Evolutionary conservation across 805 yeast species (phyloP).

Genomic region (Yarrowia sp.): DNA sequence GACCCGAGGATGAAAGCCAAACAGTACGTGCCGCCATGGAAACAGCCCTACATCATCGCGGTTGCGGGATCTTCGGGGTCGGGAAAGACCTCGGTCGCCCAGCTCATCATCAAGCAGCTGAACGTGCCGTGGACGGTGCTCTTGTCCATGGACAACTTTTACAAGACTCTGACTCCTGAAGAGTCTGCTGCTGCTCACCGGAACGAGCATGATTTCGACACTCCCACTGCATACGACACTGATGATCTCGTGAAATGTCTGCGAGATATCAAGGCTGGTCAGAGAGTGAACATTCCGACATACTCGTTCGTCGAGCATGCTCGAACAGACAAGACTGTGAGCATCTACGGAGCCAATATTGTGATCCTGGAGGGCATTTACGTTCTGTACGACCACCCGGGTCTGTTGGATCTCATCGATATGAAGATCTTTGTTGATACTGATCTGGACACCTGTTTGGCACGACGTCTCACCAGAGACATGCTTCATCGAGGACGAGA

Average conservation of each 20-base stretch:
- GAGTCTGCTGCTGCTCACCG: constrained; percentile 68
- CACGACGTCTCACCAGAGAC: constrained; percentile 86
- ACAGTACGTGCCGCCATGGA: constrained; percentile 82
- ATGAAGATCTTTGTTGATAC: constrained; percentile 91
- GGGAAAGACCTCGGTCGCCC: constrained; percentile 93
- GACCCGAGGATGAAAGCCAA: constrained; percentile 13
- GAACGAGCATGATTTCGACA: constrained; percentile 83
- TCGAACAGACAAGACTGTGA: constrained; percentile 68
- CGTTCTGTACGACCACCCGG: constrained; percentile 68
- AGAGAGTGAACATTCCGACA: constrained; percentile 67
- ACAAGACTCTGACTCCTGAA: constrained; percentile 71
- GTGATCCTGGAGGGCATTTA: constrained; percentile 91
- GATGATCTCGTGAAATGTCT: constrained; percentile 73
- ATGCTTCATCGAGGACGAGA: constrained; percentile 87
- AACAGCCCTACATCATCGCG: constrained; percentile 84
- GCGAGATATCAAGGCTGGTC: constrained; percentile 71
- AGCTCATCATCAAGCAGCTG: constrained; percentile 73
- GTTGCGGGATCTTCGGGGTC: constrained; percentile 87
- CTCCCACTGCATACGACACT: constrained; percentile 82
- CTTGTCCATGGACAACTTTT: constrained; percentile 88
- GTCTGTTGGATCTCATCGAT: constrained; percentile 78
- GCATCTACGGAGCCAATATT: constrained; percentile 92
- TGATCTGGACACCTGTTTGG: constrained; percentile 89
- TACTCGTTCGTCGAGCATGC: constrained; percentile 70
- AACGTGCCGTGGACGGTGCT: constrained; percentile 91